These are phyloP conservation scores for Suillus placidus DNA, from an alignment of 768 basidiomycete genomes.

Conservation along the genomic window DNA sequence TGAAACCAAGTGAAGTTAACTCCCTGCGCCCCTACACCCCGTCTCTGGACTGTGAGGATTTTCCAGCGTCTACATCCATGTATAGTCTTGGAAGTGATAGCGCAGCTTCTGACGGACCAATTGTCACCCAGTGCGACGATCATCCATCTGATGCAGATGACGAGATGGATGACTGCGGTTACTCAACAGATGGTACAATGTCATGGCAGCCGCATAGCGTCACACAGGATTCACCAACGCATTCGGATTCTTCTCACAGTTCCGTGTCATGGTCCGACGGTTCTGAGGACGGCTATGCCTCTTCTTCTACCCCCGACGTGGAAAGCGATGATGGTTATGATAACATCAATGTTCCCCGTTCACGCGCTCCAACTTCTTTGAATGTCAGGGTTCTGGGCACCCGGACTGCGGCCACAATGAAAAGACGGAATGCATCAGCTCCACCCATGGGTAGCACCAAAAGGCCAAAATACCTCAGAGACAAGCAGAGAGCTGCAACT, in stretches of 20 bases:
- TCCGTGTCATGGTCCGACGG: constrained; percentile 16
- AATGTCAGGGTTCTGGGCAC: constrained; percentile 3
- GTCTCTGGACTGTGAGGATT: constrained; percentile 23
- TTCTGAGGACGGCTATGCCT: constrained; percentile 16
- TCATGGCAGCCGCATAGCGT: constrained; percentile 6
- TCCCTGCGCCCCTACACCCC: constrained; percentile 27
- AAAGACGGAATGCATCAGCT: background rate
- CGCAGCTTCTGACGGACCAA: constrained; percentile 15
- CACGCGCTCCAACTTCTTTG: constrained; percentile 26
- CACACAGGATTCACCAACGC: constrained; percentile 1
- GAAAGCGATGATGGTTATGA: constrained; percentile 20
- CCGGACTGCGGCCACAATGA: background rate
- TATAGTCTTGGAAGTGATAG: constrained; percentile 11
- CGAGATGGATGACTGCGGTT: constrained; percentile 21
- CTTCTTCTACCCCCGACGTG: constrained; percentile 22
- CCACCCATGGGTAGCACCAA: constrained; percentile 8
- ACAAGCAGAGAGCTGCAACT: background rate
- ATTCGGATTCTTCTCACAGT: background rate
- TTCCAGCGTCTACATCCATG: constrained; percentile 23
- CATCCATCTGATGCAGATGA: constrained; percentile 8
- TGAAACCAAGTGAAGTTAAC: constrained; percentile 32
- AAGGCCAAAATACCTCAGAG: constrained; percentile 10
- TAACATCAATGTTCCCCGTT: constrained; percentile 21
- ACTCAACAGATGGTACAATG: constrained; percentile 27
- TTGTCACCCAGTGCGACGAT: background rate